These are phyloP conservation scores for Mycena indigotica DNA, from an alignment of 768 basidiomycete species.

Conservation along the genomic window DNA sequence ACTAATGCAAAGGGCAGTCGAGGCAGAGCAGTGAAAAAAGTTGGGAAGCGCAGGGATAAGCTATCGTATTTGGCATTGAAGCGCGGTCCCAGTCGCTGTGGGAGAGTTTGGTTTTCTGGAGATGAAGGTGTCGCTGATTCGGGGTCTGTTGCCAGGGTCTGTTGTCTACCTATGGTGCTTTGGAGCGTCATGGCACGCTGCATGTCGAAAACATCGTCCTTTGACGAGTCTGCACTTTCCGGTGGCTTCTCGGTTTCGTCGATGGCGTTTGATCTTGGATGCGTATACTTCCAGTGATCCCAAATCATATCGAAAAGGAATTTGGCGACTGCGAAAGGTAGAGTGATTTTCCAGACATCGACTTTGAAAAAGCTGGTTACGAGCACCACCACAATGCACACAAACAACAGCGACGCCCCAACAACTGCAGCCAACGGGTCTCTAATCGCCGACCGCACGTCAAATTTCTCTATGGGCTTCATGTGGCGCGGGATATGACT, in stretches of 20 bases:
- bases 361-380: slow-evolving; percentile 73
- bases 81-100: slow-evolving; percentile 1
- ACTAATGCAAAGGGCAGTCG: slow-evolving; percentile 80
- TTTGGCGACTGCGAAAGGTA: slow-evolving; percentile 78
- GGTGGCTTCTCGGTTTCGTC: slow-evolving; percentile 18
- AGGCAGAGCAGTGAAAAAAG: slow-evolving; percentile 61
- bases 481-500: slow-evolving; percentile 56
- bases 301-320: slow-evolving; percentile 64
- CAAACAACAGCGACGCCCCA: slow-evolving; percentile 65
- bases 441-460: slow-evolving; percentile 62
- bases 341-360: slow-evolving; percentile 81
- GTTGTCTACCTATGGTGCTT: slow-evolving; percentile 61
- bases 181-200: slow-evolving; percentile 49
- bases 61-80: slow-evolving; percentile 5
- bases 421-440: slow-evolving; percentile 77
- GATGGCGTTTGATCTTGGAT: slow-evolving; percentile 21
- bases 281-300: slow-evolving; percentile 51
- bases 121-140: not conserved
- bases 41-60: slow-evolving; percentile 62
- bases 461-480: slow-evolving; percentile 35
- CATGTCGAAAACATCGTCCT: slow-evolving; percentile 21
- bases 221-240: slow-evolving; percentile 10
- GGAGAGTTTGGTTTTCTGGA: not conserved
- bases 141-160: slow-evolving; percentile 44
- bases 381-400: slow-evolving; percentile 70